A percentile compares a stretch with the other conserved stretches of the same genome.
These are phyloP conservation scores for Tetrahymena thermophila DNA, from an alignment of 73 alveolate species.

Conservation along the genomic window DNA sequence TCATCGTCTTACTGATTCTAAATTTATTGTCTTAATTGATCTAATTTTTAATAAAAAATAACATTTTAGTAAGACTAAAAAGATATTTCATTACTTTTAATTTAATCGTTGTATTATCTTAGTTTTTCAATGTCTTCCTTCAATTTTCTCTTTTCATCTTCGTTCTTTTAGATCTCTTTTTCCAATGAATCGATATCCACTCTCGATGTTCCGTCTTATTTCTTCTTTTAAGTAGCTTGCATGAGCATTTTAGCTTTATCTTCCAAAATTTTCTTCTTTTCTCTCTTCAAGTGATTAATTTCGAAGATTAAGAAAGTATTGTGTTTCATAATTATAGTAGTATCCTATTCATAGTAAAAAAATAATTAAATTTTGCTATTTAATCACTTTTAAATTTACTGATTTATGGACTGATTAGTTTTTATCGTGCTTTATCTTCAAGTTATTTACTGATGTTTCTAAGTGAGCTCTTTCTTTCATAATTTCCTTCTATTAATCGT, in stretches of 20 bases:
- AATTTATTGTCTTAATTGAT: not conserved
- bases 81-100: not conserved
- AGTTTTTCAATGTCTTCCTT: slow-evolving; percentile 13
- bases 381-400: not conserved
- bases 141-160: slow-evolving; percentile 9
- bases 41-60: not conserved
- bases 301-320: slow-evolving; percentile 58
- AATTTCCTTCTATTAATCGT: slow-evolving; percentile 56
- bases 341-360: slow-evolving; percentile 32
- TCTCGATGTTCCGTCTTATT: not conserved
- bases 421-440: slow-evolving; percentile 65
- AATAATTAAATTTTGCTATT: not conserved
- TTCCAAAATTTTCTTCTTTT: slow-evolving; percentile 43
- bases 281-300: slow-evolving; percentile 60
- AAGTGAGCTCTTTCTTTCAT: slow-evolving; percentile 72
- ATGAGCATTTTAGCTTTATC: slow-evolving; percentile 9
- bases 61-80: not conserved
- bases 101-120: not conserved
- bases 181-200: slow-evolving; percentile 1
- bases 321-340: slow-evolving; percentile 64
- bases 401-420: slow-evolving; percentile 64
- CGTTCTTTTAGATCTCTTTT: not conserved
- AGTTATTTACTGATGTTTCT: slow-evolving; percentile 66
- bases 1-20: not conserved
- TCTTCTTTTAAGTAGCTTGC: not conserved